A percentile compares a stretch with the other conserved stretches of the same genome.
These are phyloP conservation scores for Magnolia changhungtana DNA, from an alignment of 164 flowering plant genomes.

Conservation along the genomic window DNA sequence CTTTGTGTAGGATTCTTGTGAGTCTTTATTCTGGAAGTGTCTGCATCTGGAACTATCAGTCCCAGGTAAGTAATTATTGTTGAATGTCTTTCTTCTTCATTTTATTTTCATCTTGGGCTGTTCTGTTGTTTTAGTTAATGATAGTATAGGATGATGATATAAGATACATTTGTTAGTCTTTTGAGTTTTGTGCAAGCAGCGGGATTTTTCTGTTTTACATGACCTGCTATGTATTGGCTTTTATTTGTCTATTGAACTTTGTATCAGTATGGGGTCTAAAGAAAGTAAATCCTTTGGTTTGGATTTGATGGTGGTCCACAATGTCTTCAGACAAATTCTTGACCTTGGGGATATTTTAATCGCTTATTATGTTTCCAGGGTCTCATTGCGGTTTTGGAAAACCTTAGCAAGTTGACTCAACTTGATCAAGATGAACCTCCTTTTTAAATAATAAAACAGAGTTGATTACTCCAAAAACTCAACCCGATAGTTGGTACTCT, in stretches of 20 bases:
- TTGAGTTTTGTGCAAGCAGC: not conserved
- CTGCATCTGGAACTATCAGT: constrained; percentile 86
- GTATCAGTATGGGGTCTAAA: no score
- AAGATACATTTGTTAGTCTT: not conserved
- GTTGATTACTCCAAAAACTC: not conserved
- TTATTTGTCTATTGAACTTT: no score
- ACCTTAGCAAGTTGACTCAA: not conserved
- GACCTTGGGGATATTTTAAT: not conserved
- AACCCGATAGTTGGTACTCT: not conserved
- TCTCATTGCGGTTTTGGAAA: not conserved
- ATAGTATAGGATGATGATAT: no score
- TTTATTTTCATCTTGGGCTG: not conserved
- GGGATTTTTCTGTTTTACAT: not conserved
- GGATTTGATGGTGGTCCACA: not conserved
- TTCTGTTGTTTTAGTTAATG: not conserved
- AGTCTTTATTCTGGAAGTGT: constrained; percentile 92
- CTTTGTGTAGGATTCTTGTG: constrained; percentile 70
- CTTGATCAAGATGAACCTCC: not conserved
- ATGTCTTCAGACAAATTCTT: not conserved
- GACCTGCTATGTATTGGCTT: not conserved
- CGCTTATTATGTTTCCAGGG: not conserved
- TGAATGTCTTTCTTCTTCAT: not conserved
- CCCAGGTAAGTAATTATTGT: constrained; percentile 37
- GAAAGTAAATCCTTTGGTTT: no score
- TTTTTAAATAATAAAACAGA: no score